Evolutionary conservation across 306 rosid genomes (phyloP), one percentile per base, ranked within the genome.

Genomic region (Herpetospermum pedunculosum): DNA sequence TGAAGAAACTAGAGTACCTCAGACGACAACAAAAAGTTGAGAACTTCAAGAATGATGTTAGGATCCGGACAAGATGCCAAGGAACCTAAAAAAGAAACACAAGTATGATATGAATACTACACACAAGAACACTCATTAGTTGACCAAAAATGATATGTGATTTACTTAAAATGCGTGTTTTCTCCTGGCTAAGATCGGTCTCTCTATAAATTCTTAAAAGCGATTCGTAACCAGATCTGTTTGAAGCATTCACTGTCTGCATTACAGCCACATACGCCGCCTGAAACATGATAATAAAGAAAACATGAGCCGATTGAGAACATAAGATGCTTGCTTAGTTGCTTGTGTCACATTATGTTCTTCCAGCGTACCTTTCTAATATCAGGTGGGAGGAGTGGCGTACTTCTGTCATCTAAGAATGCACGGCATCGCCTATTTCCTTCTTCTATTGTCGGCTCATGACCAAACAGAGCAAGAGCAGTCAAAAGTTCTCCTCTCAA

Each of bases 401-500:
- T 87, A 50, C 84, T 91, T 87, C 88, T 88, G 85, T 94, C 89
- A 44, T 85, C 83, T 67, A 91, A 80, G 84, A 91, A 94, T 67
- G 88, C 88, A 70, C 79, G 85, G 75, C 82, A 94, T 38, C 97
- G 89, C 86, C 76, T 91, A 78, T 43, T 88, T 47, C 88, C 98
- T 88, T 94, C 97, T 77, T 84, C 81, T 28, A 91, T 84, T 37
- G 98, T 94, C 35, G 18, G 84, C 19, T 85, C 92, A 54, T 91
- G 91, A 75, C 98, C 96, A 59, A 83, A 85, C 62, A 41, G 44
- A 49, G 95, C 88, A 73, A 94, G 97, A 69, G 89, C 90, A 60
- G 87, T 77, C 92, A 94, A 86, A 80, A 94, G 32, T 79, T 91
- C 96, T 84, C 98, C 98, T 79, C 98, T 91, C 87, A 94, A 84